Percentiles rank a stretch among this genome's conserved stretches.
phyloP scores from a whole-genome alignment of 2,329 filamentous ascomycete species.

The Apiospora marii region DNA sequence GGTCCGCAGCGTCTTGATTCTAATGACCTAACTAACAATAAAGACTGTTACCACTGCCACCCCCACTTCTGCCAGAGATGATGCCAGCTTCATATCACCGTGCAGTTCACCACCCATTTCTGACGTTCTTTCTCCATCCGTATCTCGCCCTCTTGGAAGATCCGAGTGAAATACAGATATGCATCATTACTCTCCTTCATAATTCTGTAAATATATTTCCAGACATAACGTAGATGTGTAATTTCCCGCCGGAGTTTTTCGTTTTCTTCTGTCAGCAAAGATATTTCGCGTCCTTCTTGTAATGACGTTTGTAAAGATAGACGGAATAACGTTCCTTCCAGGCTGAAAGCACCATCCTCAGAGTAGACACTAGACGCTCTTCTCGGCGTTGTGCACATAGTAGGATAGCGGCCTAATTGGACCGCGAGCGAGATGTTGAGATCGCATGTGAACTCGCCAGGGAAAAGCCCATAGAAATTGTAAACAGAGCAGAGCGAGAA shows the following conservation, averaged over 20 bases:
- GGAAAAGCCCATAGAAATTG: not conserved
- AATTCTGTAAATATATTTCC: slow-evolving; percentile 4
- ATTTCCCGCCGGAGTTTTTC: not conserved
- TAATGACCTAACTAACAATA: not conserved
- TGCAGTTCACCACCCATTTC: slow-evolving; percentile 8
- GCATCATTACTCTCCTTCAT: slow-evolving; percentile 8
- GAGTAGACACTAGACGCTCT: slow-evolving; percentile 4
- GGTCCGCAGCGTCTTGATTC: not conserved
- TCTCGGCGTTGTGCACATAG: not conserved
- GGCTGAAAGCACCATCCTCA: not conserved
- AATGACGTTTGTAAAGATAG: slow-evolving; percentile 11
- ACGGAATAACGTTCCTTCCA: slow-evolving; percentile 14
- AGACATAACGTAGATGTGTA: slow-evolving; percentile 9
- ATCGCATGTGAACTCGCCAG: slow-evolving; percentile 3
- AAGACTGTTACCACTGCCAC: not conserved
- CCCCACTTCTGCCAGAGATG: not conserved
- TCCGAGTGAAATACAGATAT: slow-evolving; percentile 5
- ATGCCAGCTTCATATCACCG: slow-evolving; percentile 1
- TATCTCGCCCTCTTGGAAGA: slow-evolving; percentile 10
- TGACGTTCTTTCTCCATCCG: slow-evolving; percentile 8
- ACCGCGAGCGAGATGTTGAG: slow-evolving; percentile 9
- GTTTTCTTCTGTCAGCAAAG: slow-evolving; percentile 5
- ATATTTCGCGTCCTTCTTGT: slow-evolving; percentile 7
- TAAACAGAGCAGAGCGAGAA: slow-evolving; percentile 10
- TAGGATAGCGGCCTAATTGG: not conserved